Evolutionary conservation across 805 yeast genomes (phyloP).

Genomic region (Sungouiozyma ichnusensis): DNA sequence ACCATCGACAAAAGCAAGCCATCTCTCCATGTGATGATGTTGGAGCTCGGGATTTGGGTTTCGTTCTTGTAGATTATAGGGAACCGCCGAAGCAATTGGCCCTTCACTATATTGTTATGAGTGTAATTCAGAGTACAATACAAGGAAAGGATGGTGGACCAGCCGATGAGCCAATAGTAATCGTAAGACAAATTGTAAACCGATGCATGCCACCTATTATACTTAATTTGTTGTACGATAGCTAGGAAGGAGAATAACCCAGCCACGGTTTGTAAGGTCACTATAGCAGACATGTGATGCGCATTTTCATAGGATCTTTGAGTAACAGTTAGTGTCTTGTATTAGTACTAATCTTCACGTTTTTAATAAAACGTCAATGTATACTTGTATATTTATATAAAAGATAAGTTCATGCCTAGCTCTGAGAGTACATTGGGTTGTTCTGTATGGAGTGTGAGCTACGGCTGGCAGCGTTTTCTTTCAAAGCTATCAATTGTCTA

Average conservation of each 20-base stretch:
- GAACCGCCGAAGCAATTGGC: slow-evolving; percentile 26
- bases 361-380: no score
- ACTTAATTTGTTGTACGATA: slow-evolving; percentile 16
- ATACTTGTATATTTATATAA: slow-evolving; percentile 1
- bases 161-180: slow-evolving; percentile 13
- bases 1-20: slow-evolving; percentile 6
- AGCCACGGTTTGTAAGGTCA: slow-evolving; percentile 19
- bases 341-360: no score
- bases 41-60: slow-evolving; percentile 17
- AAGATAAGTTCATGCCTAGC: neutral
- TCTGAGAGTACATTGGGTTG: slow-evolving; percentile 4
- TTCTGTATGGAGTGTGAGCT: slow-evolving; percentile 25
- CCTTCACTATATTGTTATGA: slow-evolving; percentile 14
- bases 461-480: slow-evolving; percentile 63
- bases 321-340: no score
- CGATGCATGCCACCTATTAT: slow-evolving; percentile 24
- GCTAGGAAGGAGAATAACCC: slow-evolving; percentile 44
- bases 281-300: neutral
- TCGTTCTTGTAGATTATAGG: slow-evolving; percentile 25
- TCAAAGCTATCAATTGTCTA: slow-evolving; percentile 85
- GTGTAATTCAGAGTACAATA: slow-evolving; percentile 20
- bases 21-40: slow-evolving; percentile 13
- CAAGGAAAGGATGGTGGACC: slow-evolving; percentile 9
- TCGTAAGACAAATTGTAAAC: slow-evolving; percentile 34
- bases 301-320: no score